Percentiles rank a stretch among this genome's conserved stretches.
Conservation (phyloP, 1,139 yeast genomes). For the Eremothecium gossypii region DNA sequence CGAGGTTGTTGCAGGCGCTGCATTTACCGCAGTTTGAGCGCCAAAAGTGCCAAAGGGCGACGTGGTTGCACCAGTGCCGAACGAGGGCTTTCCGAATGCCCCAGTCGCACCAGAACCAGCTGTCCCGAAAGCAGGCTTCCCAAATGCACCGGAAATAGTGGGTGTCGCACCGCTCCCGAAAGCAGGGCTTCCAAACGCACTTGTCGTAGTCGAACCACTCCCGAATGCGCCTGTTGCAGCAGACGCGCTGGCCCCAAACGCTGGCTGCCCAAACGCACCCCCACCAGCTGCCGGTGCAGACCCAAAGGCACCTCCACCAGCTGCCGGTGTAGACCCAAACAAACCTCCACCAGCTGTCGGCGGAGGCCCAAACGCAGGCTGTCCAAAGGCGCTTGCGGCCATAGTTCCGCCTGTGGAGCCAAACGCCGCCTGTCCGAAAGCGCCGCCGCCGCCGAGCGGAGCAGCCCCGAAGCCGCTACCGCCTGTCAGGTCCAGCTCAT, state of each 20-base stretch:
- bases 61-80: background rate
- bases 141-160: constrained; percentile 12
- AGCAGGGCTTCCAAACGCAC: constrained; percentile 20
- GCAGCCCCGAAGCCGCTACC: constrained; percentile 3
- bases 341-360: constrained; percentile 19
- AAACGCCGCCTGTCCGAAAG: constrained; percentile 15
- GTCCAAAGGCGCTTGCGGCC: constrained; percentile 2
- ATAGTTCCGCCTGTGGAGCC: background rate
- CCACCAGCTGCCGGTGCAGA: background rate
- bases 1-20: background rate
- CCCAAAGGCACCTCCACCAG: too few species aligned
- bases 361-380: constrained; percentile 16
- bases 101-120: constrained; percentile 9
- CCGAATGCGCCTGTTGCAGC: background rate
- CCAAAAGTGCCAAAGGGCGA: constrained; percentile 3
- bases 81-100: background rate
- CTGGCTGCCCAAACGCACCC: constrained; percentile 19
- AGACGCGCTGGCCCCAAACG: constrained; percentile 15
- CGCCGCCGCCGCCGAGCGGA: constrained; percentile 3
- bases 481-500: constrained; percentile 22
- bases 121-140: constrained; percentile 14
- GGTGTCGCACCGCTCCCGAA: constrained; percentile 15
- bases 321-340: too few species aligned
- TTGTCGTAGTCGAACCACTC: constrained; percentile 15
- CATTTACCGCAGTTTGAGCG: background rate